phyloP scores from a whole-genome alignment of 768 basidiomycete genomes.

The Pisolithus microcarpus region DNA sequence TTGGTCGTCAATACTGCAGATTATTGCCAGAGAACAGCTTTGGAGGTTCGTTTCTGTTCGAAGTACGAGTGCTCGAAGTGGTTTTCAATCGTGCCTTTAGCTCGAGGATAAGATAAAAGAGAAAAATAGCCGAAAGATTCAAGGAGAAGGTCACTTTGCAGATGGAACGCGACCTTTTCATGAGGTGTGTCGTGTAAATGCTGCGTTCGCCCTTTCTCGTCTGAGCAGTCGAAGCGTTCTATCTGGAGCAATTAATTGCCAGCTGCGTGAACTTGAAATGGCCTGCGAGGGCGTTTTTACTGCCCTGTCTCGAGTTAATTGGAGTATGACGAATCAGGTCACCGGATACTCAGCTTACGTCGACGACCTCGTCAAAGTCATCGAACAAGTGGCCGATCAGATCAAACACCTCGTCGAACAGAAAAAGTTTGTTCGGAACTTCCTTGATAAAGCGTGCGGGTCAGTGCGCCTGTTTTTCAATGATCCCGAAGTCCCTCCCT shows the following conservation, averaged over 20 bases:
- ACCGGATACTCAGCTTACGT: slow-evolving; percentile 81
- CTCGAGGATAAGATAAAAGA: slow-evolving; percentile 88
- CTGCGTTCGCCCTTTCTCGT: background rate
- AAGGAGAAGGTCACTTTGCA: slow-evolving; percentile 79
- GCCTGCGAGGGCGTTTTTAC: slow-evolving; percentile 73
- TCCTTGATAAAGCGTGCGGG: slow-evolving; percentile 92
- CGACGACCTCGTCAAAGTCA: slow-evolving; percentile 62
- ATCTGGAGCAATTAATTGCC: slow-evolving; percentile 71
- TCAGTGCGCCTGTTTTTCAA: slow-evolving; percentile 27
- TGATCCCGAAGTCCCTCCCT: background rate
- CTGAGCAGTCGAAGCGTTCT: slow-evolving; percentile 50
- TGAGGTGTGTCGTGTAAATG: slow-evolving; percentile 50
- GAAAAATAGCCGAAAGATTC: slow-evolving; percentile 67
- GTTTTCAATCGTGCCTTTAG: slow-evolving; percentile 31
- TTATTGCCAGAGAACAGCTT: slow-evolving; percentile 88
- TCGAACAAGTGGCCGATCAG: slow-evolving; percentile 69
- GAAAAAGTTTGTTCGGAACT: slow-evolving; percentile 90
- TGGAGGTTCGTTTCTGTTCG: slow-evolving; percentile 49
- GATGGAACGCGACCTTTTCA: slow-evolving; percentile 80
- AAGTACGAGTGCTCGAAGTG: background rate
- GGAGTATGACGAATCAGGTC: slow-evolving; percentile 77
- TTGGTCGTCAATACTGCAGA: slow-evolving; percentile 95
- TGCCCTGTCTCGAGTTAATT: slow-evolving; percentile 70
- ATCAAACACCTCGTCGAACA: slow-evolving; percentile 83
- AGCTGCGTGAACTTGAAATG: slow-evolving; percentile 81